These are phyloP conservation scores for Schizophyllum commune DNA, from an alignment of 1,284 basidiomycete species.

Conservation along the genomic window DNA sequence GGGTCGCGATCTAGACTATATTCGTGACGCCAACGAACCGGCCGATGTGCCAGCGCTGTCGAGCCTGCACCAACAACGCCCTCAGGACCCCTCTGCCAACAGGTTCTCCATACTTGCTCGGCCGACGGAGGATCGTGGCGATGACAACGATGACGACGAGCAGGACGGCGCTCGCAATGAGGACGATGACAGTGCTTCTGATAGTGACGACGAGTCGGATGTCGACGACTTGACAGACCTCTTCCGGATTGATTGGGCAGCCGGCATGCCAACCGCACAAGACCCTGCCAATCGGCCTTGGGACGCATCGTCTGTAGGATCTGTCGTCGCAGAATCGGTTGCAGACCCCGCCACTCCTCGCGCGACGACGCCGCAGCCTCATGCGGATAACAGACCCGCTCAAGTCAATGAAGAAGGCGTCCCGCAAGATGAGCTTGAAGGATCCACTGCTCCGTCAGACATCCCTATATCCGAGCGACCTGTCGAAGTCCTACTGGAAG, in stretches of 20 bases:
- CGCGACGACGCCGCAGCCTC: constrained; percentile 21
- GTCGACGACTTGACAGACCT: not conserved
- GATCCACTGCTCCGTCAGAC: constrained; percentile 17
- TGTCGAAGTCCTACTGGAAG: constrained; percentile 27
- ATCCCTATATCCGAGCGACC: constrained; percentile 27
- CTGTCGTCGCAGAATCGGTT: constrained; percentile 1
- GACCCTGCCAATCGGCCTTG: not conserved
- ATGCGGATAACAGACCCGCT: constrained; percentile 24
- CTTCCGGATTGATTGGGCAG: not conserved
- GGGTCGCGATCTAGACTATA: constrained; percentile 33
- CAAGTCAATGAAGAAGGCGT: not conserved
- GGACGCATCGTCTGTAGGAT: constrained; percentile 5
- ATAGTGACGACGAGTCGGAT: not conserved
- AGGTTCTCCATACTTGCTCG: not conserved
- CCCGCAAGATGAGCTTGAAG: not conserved
- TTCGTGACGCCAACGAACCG: constrained; percentile 13
- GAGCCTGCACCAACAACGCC: not conserved
- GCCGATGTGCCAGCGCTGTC: constrained; percentile 1
- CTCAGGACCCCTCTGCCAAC: not conserved
- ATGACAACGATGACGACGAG: constrained; percentile 10
- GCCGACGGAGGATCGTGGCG: constrained; percentile 6
- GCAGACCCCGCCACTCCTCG: constrained; percentile 1
- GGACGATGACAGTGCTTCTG: constrained; percentile 18
- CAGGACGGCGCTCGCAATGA: constrained; percentile 10
- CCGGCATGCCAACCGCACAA: not conserved